phyloP scores from a whole-genome alignment of 78 protist genomes.

The Chrysochromulina parva region DNA sequence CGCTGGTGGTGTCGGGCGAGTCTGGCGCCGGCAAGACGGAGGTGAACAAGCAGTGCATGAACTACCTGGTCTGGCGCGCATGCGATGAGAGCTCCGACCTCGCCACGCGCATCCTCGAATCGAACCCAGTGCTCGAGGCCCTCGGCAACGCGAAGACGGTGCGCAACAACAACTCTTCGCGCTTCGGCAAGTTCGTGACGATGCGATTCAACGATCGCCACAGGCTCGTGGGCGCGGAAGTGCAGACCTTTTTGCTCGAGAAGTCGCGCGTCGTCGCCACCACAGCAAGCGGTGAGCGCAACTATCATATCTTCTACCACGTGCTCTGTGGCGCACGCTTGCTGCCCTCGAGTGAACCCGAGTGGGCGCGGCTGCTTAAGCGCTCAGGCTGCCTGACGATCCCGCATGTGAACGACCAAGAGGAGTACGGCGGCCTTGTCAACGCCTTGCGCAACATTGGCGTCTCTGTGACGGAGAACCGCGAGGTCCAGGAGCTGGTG shows the following conservation, averaged over 20 bases:
- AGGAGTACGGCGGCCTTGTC: too few relatives aligned
- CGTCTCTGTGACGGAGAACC: too few relatives aligned
- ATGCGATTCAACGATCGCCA: neutral
- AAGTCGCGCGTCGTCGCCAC: constrained; percentile 33
- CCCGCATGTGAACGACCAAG: too few relatives aligned
- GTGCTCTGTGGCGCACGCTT: neutral
- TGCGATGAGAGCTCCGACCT: neutral
- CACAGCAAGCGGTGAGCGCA: constrained; percentile 61
- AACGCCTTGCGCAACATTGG: too few relatives aligned
- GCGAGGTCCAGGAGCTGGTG: too few relatives aligned
- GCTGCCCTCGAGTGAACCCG: too few relatives aligned
- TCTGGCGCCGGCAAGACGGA: constrained; percentile 91
- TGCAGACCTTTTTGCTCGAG: constrained; percentile 14
- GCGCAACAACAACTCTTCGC: constrained; percentile 82
- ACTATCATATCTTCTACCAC: constrained; percentile 71
- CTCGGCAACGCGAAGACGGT: constrained; percentile 92
- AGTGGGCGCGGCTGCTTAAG: too few relatives aligned
- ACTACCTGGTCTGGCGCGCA: neutral
- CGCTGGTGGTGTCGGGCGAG: constrained; percentile 82
- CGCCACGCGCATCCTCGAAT: constrained; percentile 48
- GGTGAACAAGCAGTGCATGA: constrained; percentile 38
- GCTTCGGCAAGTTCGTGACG: constrained; percentile 66
- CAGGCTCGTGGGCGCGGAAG: neutral
- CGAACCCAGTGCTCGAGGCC: constrained; percentile 88
- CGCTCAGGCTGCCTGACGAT: too few relatives aligned